Base-by-base conservation (phyloP, 106 monocot species). In the Dioscorea zingiberensis region DNA sequence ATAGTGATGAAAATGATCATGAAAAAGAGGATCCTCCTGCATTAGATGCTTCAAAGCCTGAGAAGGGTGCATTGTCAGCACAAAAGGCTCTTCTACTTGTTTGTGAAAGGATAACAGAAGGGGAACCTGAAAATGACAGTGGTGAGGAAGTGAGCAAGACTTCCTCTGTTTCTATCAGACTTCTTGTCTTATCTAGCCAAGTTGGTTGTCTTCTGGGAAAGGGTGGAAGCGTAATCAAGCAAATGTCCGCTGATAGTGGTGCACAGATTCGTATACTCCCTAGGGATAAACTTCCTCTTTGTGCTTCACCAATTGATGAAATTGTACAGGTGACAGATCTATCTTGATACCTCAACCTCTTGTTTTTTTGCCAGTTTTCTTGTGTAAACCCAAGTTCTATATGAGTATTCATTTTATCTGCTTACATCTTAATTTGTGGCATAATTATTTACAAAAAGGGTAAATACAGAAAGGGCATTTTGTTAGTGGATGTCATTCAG, bases 141-240 rank as follows among this genome's bases (percentile, higher is more conserved):
- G 75, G 25, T 16, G 83, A 77, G 51, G 86, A 74, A 73, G 69
- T 19, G 21, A 66, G 16, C 44, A 77, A 80, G 27, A 72, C 70
- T 47, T 47, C 60, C 27, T 44, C 71, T 49, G 71, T 83, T 75
- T 66, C 71, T 61, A 54, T 81, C 14, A 79, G 86, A 71, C 74
- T 97, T 56, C 81, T 97, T 29, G 73, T 97, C n/a, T 49, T 81
- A 28, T 73, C 88, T 45, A 77, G 74, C 62, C 97, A 97, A 67
- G 97, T 92, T 69, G 97, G 92, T 16, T 86, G 84, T 28, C 71
- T 97, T 68, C 60, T 97, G 55, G 91, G 92, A 45, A 91, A 84
- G 71, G 81, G 77, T 73, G 97, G 92, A 69, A 80, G 81, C 61
- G 78, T 97, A 53, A 84, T 92, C 64, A 97, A 97, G 69, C 88